Percentiles rank a stretch among this genome's conserved stretches.
Evolutionary conservation across 345 rosid genomes (phyloP).

Genomic region (Boechera divaricarpa): DNA sequence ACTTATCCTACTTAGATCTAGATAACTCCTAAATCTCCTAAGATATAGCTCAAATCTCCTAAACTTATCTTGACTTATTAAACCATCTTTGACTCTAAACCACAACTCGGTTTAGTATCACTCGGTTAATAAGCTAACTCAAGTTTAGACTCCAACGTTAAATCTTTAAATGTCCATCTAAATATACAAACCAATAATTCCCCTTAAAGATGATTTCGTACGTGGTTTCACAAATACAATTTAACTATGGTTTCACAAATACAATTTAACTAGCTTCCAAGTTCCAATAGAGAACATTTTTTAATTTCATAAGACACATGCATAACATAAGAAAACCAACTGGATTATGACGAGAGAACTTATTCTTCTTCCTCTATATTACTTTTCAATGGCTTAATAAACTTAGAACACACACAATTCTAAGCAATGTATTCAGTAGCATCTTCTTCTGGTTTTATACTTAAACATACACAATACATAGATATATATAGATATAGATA

Average conservation of each 20-base stretch:
- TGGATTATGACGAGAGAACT: background rate
- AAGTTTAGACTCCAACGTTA: too few relatives aligned
- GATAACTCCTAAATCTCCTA: too few relatives aligned
- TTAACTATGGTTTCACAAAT: background rate
- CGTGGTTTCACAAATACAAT: background rate
- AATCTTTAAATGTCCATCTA: too few relatives aligned
- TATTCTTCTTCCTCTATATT: constrained; percentile 5
- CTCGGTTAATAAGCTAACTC: too few relatives aligned
- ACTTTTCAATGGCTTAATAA: constrained; percentile 14
- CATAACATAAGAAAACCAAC: background rate
- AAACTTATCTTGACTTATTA: too few relatives aligned
- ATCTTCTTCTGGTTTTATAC: constrained; percentile 28
- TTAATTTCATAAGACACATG: background rate
- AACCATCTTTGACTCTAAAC: too few relatives aligned
- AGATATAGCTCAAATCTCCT: too few relatives aligned
- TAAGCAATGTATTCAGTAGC: constrained; percentile 33
- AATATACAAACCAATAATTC: too few relatives aligned
- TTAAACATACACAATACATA: constrained; percentile 39
- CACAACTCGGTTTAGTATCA: too few relatives aligned
- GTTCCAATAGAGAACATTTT: background rate
- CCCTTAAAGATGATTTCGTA: too few relatives aligned
- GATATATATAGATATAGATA: constrained; percentile 26
- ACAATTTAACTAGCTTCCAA: background rate
- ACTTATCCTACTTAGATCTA: too few relatives aligned
- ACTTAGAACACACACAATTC: constrained; percentile 20